Conservation (phyloP, 208 protist species). For the Zelonia costaricensis region DNA sequence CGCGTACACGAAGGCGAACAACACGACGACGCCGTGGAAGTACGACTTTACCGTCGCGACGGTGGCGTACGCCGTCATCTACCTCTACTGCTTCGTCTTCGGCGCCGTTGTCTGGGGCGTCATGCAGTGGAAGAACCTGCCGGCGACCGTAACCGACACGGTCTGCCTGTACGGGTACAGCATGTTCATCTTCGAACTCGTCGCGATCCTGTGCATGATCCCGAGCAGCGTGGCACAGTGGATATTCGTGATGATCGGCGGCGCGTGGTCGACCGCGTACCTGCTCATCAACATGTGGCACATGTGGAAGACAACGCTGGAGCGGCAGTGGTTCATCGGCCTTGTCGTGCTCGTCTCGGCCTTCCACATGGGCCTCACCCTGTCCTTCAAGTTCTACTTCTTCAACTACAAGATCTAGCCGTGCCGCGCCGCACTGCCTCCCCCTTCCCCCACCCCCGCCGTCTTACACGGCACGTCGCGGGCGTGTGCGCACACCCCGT, state of each 20-base stretch:
- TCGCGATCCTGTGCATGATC: constrained; percentile 77
- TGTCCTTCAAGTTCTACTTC: constrained; percentile 92
- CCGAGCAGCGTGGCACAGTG: constrained; percentile 69
- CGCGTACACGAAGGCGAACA: constrained; percentile 36
- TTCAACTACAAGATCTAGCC: constrained; percentile 68
- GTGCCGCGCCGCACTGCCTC: too few species aligned
- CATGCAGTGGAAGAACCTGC: constrained; percentile 86
- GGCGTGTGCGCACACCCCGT: too few species aligned
- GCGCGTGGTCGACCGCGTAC: constrained; percentile 71
- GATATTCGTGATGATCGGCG: constrained; percentile 67
- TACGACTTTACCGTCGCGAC: constrained; percentile 81
- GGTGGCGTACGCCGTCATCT: constrained; percentile 77
- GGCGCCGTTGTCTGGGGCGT: constrained; percentile 72
- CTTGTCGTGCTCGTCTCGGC: constrained; percentile 54
- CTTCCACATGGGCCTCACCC: constrained; percentile 71
- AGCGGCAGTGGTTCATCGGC: constrained; percentile 65
- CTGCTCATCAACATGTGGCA: constrained; percentile 83
- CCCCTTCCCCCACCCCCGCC: too few species aligned
- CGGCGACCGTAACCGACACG: constrained; percentile 67
- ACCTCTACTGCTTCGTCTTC: constrained; percentile 87
- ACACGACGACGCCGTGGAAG: constrained; percentile 39
- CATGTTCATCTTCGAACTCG: constrained; percentile 85
- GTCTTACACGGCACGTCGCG: too few species aligned
- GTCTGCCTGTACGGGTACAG: constrained; percentile 91
- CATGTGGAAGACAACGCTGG: constrained; percentile 75